Base-by-base conservation (phyloP, 768 basidiomycete genomes). In the Agaricus bisporus region DNA sequence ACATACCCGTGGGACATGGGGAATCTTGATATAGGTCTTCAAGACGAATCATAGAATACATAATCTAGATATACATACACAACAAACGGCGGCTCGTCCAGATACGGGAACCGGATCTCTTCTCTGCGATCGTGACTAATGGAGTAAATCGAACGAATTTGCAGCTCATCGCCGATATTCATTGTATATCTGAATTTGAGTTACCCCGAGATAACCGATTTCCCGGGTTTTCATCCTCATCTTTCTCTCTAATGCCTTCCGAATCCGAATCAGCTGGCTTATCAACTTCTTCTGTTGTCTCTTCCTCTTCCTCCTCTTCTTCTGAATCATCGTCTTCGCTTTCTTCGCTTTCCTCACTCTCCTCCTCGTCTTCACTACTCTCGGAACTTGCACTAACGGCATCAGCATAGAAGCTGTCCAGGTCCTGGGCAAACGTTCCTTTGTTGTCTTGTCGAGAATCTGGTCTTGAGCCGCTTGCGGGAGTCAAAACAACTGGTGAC, bases 341-440 rank as follows among this genome's bases (percentile, higher is more conserved):
- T 11, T 68, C 67, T 0, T 69, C 70, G 0, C 64, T 65, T 1
- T 64, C 64, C 0, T 60, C 67, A 4, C 61, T 65, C 8, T 62
- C 62, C 4, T 68, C 63, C 10, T 67, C 70, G 7, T 69, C 71
- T 0, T 65, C 55, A 32, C 32, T 32, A 32, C 32, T 32, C 17
- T 47, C 52, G 25, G 52, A 47, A 9, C 45, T 29, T 5, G 38
- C 7, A 28, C 28, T 54, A 37, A 17, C 47, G 14, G 52, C 69
- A 35, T 78, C 82, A 4, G 74, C 86, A 63, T 91, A 92, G 64
- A 92, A 93, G 57, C 80, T 75, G 61, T 92, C 87, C 59, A 92
- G 67, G 67, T 92, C 79, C 64, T 73, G 82, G 15, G 53, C 70
- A 72, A 37, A 73, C 73, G 41, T 73, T 78, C 53, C 74, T 65